Evolutionary conservation across 345 rosid species (phyloP), one percentile per base, ranked within the genome.

Genomic region (Carallia pectinifolia): DNA sequence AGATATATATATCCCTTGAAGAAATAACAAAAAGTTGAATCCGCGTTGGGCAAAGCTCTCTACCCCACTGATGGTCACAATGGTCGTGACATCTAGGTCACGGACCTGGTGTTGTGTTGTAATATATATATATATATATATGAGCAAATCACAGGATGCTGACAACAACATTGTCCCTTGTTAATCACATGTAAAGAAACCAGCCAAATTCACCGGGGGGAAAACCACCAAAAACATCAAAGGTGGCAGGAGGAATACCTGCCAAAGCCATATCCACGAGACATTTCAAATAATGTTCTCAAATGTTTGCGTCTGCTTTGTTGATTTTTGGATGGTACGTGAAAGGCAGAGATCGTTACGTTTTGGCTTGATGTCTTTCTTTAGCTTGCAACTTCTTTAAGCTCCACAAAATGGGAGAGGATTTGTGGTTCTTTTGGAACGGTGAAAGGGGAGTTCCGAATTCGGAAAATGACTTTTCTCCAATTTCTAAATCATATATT

Each of bases 1-100:
- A 23, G 23, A 23, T 23, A 23, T 23, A 23, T 9, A 44, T 10
- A 44, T 3, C 17, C 16, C 4, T 12, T 44, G 48, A 10, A 44
- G 48, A 44, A 2, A n/a, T 66, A 31, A 17, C 40, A 17, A 66
- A 56, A 29, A 44, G 52, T 69, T 30, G 31, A 56, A 64, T 47
- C 8, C 8, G 31, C 4, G 44, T 29, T 29, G 15, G 58, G 18
- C 18, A 27, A 27, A 58, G 38, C 54, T 39, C 47, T 55, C 10
- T 40, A 16, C 71, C 72, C 65, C 59, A 60, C 65, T 48, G 37
- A 71, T 53, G 50, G 72, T 58, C 76, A 71, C 67, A 68, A 63
- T 48, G 36, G 48, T 59, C 33, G 50, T 73, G 68, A 63, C 7
- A 44, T 62, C 62, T 67, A 38, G 63, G 76, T 80, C 84, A 80